Percentiles rank a stretch among this genome's conserved stretches.
These are phyloP conservation scores for Gilbertella persicaria DNA, from an alignment of 371 early-diverging fungal species.

Conservation along the genomic window DNA sequence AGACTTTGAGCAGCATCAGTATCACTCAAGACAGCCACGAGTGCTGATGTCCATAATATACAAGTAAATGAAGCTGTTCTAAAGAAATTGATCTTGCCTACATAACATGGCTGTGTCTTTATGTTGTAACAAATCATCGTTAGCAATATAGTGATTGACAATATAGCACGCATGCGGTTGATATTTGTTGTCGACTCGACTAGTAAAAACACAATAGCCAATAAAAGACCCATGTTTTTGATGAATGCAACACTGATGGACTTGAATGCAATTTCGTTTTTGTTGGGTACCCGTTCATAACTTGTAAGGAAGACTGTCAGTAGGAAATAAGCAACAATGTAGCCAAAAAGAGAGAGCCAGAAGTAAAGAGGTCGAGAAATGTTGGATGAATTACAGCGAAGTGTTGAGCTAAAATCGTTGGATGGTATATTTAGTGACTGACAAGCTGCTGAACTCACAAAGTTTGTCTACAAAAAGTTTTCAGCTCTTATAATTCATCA, in stretches of 20 bases:
- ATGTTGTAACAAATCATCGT: slow-evolving; percentile 68
- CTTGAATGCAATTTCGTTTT: slow-evolving; percentile 72
- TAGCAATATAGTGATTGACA: slow-evolving; percentile 57
- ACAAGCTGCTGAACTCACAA: slow-evolving; percentile 63
- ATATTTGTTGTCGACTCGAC: slow-evolving; percentile 59
- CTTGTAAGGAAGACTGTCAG: slow-evolving; percentile 72
- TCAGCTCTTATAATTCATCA: no score
- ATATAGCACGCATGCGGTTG: slow-evolving; percentile 53
- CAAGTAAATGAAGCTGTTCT: slow-evolving; percentile 61
- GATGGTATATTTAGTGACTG: slow-evolving; percentile 50
- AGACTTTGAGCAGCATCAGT: slow-evolving; percentile 44
- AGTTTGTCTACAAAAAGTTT: slow-evolving; percentile 59
- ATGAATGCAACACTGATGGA: slow-evolving; percentile 72
- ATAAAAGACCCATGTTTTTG: slow-evolving; percentile 66
- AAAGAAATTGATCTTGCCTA: slow-evolving; percentile 64
- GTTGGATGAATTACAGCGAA: slow-evolving; percentile 51
- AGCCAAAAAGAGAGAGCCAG: slow-evolving; percentile 61
- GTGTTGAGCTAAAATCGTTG: slow-evolving; percentile 41
- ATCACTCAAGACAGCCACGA: slow-evolving; percentile 56
- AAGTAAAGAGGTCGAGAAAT: slow-evolving; percentile 61
- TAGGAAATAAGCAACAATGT: slow-evolving; percentile 64
- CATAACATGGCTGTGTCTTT: slow-evolving; percentile 59
- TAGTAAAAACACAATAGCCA: slow-evolving; percentile 56
- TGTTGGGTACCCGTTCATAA: slow-evolving; percentile 65
- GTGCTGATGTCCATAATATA: slow-evolving; percentile 57